Evolutionary conservation across 208 protist species (phyloP).

Genomic region (Leishmania gerbilli): DNA sequence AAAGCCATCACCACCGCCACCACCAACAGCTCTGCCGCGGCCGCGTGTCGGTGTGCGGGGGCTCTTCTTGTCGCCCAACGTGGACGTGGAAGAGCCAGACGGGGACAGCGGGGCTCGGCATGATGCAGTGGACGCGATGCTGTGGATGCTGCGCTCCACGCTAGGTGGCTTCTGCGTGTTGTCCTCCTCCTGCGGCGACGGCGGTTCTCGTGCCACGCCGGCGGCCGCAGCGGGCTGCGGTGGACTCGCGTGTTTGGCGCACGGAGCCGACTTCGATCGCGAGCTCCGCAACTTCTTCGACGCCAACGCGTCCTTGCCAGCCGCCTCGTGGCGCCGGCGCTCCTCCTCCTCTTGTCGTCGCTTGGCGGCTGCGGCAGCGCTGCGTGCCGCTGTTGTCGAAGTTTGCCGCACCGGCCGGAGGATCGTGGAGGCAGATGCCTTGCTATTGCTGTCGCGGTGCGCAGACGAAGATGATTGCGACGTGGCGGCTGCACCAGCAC

Average conservation of each 20-base stretch:
- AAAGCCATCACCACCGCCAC: not conserved
- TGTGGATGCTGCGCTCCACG: constrained; percentile 12
- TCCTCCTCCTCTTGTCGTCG: constrained; percentile 9
- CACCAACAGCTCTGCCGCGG: not conserved
- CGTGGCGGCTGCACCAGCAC: not conserved
- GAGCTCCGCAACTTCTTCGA: not conserved
- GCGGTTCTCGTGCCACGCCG: not conserved
- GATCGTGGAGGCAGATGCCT: not conserved
- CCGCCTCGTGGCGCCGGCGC: not conserved
- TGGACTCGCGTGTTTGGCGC: not conserved
- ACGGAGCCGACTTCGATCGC: not conserved
- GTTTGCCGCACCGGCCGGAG: constrained; percentile 18
- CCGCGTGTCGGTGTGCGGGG: not conserved
- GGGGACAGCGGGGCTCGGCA: not conserved
- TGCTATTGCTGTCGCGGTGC: not conserved
- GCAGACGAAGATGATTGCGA: constrained; percentile 4
- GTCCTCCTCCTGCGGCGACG: constrained; percentile 22
- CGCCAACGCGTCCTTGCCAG: not conserved
- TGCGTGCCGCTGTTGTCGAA: constrained; percentile 5
- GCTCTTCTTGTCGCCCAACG: not conserved
- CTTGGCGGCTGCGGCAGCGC: constrained; percentile 4
- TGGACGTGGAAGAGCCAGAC: not conserved
- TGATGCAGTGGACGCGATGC: constrained; percentile 17
- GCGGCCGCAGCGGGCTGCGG: not conserved
- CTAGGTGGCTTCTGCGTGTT: constrained; percentile 31